These are phyloP conservation scores for Seiridium cupressi DNA, from an alignment of 2,329 filamentous ascomycete genomes.

Conservation along the genomic window DNA sequence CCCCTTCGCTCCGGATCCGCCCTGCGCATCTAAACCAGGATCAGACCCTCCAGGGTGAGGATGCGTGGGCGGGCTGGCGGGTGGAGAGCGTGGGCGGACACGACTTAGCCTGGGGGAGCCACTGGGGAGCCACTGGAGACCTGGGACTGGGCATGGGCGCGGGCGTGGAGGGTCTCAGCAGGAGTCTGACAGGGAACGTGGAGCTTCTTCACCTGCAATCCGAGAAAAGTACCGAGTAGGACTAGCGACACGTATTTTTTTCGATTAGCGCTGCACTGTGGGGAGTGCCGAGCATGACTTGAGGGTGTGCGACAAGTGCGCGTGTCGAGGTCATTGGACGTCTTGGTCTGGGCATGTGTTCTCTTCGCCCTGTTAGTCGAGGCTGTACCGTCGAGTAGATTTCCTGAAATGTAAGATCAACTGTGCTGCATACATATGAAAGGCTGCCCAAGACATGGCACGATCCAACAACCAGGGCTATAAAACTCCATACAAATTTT, in stretches of 20 bases:
- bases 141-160: neutral
- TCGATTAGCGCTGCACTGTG: neutral
- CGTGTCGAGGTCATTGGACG: slow-evolving; percentile 7
- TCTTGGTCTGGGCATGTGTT: slow-evolving; percentile 3
- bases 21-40: slow-evolving; percentile 8
- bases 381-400: neutral
- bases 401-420: too few species aligned
- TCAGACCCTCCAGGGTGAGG: slow-evolving; percentile 5
- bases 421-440: too few species aligned
- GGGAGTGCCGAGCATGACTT: neutral
- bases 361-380: neutral
- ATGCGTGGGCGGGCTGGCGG: slow-evolving; percentile 5
- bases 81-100: neutral
- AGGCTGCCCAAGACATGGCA: too few species aligned
- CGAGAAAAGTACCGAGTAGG: neutral
- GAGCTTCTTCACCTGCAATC: neutral
- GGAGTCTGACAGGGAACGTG: slow-evolving; percentile 6
- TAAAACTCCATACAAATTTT: too few species aligned
- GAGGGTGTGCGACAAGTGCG: neutral
- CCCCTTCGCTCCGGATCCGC: slow-evolving; percentile 11
- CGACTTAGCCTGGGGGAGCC: slow-evolving; percentile 6
- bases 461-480: too few species aligned
- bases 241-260: neutral
- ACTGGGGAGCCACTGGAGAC: slow-evolving; percentile 3
- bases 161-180: slow-evolving; percentile 8